Conservation (phyloP, 2,329 filamentous ascomycete genomes). For the Cladosporium austrohemisphaericum region DNA sequence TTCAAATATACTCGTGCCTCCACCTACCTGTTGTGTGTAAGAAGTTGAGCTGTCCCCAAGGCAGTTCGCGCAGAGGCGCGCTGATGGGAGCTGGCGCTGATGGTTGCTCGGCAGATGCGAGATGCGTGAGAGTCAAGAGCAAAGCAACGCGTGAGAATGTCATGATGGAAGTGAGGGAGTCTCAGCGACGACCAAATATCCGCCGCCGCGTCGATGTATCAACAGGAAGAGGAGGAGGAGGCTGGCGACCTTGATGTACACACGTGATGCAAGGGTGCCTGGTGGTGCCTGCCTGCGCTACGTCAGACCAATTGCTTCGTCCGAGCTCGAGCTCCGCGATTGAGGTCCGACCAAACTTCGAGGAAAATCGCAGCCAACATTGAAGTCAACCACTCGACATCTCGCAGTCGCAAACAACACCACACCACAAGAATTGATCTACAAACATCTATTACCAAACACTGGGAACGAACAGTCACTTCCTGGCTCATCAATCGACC, state of each 20-base stretch:
- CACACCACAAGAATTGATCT: too few species aligned
- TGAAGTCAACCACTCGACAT: neutral
- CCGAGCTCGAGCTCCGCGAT: slow-evolving; percentile 2
- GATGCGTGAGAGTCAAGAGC: slow-evolving; percentile 25
- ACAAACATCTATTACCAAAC: too few species aligned
- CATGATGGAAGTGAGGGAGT: slow-evolving; percentile 8
- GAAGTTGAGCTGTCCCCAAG: slow-evolving; percentile 91
- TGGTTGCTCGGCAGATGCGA: slow-evolving; percentile 59
- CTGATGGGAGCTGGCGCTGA: slow-evolving; percentile 71
- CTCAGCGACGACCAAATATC: neutral
- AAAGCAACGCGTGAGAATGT: slow-evolving; percentile 20
- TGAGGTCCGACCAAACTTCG: neutral
- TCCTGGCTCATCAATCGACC: too few species aligned
- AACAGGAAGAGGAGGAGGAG: neutral
- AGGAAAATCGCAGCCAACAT: neutral
- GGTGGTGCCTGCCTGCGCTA: neutral
- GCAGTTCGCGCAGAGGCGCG: slow-evolving; percentile 76
- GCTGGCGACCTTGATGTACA: slow-evolving; percentile 7
- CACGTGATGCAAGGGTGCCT: neutral
- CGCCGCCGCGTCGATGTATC: neutral
- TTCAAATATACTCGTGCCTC: neutral
- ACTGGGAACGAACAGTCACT: too few species aligned
- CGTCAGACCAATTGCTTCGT: neutral
- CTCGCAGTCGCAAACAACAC: neutral
- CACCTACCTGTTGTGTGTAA: slow-evolving; percentile 70